Base-by-base conservation (phyloP, 768 basidiomycete species). In the Lactifluus pinguis region DNA sequence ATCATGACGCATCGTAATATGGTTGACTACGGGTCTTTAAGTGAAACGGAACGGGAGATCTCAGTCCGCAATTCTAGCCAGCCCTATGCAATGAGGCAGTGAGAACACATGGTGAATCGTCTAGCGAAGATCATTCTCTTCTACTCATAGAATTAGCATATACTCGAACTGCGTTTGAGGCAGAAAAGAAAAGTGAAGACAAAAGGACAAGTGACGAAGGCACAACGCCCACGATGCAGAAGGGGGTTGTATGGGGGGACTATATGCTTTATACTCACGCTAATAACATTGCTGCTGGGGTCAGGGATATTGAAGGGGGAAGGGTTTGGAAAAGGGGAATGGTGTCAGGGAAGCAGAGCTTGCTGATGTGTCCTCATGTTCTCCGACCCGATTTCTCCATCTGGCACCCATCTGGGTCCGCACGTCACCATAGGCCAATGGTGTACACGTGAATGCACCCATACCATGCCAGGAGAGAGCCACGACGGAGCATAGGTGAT, bases 301-400 rank as follows among this genome's bases (percentile, higher is more conserved):
- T 29, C 14, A 19, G 41, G 34, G 14, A 45, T 45, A 39, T 49
- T 45, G n/a, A 29, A 45, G 36, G 47, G 19, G 50, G 42, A 48
- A n/a, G 21, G 36, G 38, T 4, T 52, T 17, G 29, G 29, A 48
- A 42, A 48, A 56, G 55, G 45, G 44, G 42, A 32, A 41, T 44
- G 42, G 55, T 34, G 56, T 52, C 42, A 61, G 44, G 34, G 42
- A 48, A 49, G 60, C 41, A 29, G 41, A 56, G 49, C 19, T 56
- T 32, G 55, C 44, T 14, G 45, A n/a, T 55, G 60, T 47, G 55
- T 29, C 55, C 60, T 56, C 60, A 52, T 51, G 36, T 61, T 48
- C 55, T 52, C 50, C 60, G 60, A 61, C 55, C 55, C 38, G 55
- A 57, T 61, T 61, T 50, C 50, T 21, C 25, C 54, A 61, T 61